These are phyloP conservation scores for Allium fistulosum DNA, from an alignment of 106 monocot genomes.

Conservation along the genomic window DNA sequence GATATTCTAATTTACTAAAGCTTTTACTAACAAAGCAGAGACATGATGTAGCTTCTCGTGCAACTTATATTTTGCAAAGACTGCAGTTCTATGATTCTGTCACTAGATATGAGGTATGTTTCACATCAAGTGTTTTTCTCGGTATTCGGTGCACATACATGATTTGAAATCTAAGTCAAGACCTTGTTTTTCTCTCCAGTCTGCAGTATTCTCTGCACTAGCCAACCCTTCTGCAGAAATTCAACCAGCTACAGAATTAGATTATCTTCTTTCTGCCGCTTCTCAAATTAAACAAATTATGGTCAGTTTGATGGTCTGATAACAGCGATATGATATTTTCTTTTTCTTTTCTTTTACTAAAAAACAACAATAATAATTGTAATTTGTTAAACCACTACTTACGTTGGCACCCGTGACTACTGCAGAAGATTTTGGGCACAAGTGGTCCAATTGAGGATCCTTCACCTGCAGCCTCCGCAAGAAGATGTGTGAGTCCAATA, in stretches of 20 bases:
- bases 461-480: constrained; percentile 27
- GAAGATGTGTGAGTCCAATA: constrained; percentile 20
- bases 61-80: constrained; percentile 73
- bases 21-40: constrained; percentile 64
- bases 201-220: constrained; percentile 51
- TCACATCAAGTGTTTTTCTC: neutral
- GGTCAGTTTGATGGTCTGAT: constrained; percentile 39
- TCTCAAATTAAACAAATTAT: constrained; percentile 57
- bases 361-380: too few relatives aligned
- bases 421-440: constrained; percentile 74
- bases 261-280: constrained; percentile 39
- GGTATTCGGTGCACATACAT: neutral
- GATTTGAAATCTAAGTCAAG: neutral
- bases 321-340: neutral
- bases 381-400: too few relatives aligned
- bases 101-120: constrained; percentile 77
- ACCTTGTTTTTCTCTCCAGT: constrained; percentile 36
- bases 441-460: constrained; percentile 75
- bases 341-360: neutral
- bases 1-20: constrained; percentile 72
- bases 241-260: constrained; percentile 18
- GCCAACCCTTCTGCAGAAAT: constrained; percentile 23
- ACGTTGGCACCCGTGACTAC: constrained; percentile 4
- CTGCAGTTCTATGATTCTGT: constrained; percentile 70
- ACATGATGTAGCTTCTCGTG: constrained; percentile 83